phyloP scores from a whole-genome alignment of 2,329 filamentous ascomycete genomes.

The Claviceps humidiphila region DNA sequence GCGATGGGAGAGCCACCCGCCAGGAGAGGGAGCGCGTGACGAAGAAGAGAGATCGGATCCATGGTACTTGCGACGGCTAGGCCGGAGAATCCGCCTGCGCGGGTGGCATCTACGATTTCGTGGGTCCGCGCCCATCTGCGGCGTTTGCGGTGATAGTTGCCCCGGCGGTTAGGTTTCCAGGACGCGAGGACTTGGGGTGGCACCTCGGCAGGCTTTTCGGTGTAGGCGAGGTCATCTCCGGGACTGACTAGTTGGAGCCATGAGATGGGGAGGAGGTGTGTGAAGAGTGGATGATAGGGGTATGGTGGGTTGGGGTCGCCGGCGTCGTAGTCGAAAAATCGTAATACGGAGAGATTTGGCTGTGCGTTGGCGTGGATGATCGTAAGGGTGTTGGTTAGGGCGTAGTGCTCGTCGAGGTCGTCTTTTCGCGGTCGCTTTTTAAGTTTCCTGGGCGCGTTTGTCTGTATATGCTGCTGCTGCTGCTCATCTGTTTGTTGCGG shows the following conservation, averaged over 20 bases:
- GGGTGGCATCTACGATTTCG: constrained; percentile 60
- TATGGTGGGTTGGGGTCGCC: constrained; percentile 44
- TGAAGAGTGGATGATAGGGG: constrained; percentile 64
- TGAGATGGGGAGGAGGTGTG: constrained; percentile 68
- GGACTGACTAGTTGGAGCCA: constrained; percentile 88
- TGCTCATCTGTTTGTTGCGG: constrained; percentile 2
- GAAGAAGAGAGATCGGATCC: constrained; percentile 65
- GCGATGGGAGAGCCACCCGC: constrained; percentile 73
- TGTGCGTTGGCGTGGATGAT: constrained; percentile 71
- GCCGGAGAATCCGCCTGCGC: constrained; percentile 67
- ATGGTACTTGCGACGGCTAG: constrained; percentile 72
- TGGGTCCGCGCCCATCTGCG: constrained; percentile 64
- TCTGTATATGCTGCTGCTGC: neutral
- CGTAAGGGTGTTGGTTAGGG: constrained; percentile 62
- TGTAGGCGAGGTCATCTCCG: constrained; percentile 59
- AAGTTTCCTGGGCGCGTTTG: constrained; percentile 6
- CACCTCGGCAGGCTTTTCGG: constrained; percentile 46
- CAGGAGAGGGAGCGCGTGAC: constrained; percentile 64
- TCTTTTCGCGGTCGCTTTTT: constrained; percentile 21
- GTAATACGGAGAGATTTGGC: constrained; percentile 74
- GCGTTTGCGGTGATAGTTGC: constrained; percentile 79
- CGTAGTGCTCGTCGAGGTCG: constrained; percentile 52
- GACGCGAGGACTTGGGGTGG: constrained; percentile 47
- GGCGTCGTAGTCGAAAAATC: constrained; percentile 78
- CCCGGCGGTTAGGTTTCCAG: constrained; percentile 72